Percentiles rank a stretch among this genome's conserved stretches.
Conservation (phyloP, 1,284 basidiomycete species). For the Ustilago bromivora region DNA sequence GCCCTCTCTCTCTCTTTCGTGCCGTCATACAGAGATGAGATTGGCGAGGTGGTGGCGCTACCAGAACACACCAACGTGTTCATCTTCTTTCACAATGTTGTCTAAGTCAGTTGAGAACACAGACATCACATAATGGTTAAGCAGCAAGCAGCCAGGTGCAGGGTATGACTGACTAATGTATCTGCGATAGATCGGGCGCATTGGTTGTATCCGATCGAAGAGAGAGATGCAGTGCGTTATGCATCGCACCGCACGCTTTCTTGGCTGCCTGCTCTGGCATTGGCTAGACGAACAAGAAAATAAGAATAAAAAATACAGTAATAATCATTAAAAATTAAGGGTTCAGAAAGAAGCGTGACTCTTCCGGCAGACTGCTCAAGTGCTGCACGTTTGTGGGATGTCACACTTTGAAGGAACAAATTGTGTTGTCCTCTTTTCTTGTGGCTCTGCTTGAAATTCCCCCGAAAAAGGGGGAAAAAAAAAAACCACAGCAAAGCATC, state of each 20-base stretch:
- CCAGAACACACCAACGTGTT: not conserved
- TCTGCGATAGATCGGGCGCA: not conserved
- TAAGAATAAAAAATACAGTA: not conserved
- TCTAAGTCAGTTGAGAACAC: not conserved
- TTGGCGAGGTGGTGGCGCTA: slow-evolving; percentile 3
- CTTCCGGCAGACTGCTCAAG: slow-evolving; percentile 5
- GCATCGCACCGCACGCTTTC: not conserved
- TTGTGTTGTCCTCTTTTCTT: slow-evolving; percentile 4
- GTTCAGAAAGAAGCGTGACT: not conserved
- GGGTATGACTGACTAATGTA: not conserved
- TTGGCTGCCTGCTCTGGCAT: not conserved
- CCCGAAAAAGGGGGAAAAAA: too few relatives aligned
- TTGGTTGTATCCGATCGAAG: slow-evolving; percentile 1
- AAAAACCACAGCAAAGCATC: not conserved
- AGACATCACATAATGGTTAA: not conserved
- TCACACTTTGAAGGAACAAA: not conserved
- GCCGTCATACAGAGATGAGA: not conserved
- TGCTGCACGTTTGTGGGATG: not conserved
- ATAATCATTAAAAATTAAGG: not conserved
- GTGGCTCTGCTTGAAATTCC: not conserved
- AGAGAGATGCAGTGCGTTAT: slow-evolving; percentile 4
- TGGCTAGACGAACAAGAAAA: not conserved
- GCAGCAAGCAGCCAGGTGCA: not conserved
- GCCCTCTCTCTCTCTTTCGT: not conserved
- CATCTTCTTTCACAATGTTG: not conserved